Evolutionary conservation across 495 filamentous ascomycete species (phyloP).

Genomic region (Cercophora samala): DNA sequence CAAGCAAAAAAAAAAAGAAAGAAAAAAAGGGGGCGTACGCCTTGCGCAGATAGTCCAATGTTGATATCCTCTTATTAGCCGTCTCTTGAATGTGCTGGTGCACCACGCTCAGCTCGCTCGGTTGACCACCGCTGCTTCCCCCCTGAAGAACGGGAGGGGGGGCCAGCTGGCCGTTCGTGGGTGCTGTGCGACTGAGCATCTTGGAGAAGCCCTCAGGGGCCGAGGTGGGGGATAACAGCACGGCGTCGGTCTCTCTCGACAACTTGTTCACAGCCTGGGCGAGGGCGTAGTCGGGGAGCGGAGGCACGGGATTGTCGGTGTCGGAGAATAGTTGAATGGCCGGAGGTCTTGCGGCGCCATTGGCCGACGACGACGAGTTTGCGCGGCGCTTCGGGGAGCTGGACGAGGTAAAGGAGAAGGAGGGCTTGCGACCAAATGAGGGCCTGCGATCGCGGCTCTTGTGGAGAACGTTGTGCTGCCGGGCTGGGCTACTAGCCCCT

Average conservation of each 20-base stretch:
- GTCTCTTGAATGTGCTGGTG: slow-evolving; percentile 88
- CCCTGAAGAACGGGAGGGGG: slow-evolving; percentile 29
- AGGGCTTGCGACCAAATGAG: slow-evolving; percentile 45
- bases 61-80: slow-evolving; percentile 92
- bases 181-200: slow-evolving; percentile 42
- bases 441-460: slow-evolving; percentile 48
- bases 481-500: slow-evolving; percentile 20
- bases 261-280: slow-evolving; percentile 36
- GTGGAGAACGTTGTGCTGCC: slow-evolving; percentile 35
- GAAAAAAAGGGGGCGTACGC: slow-evolving; percentile 68
- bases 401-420: slow-evolving; percentile 41
- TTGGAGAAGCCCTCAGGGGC: slow-evolving; percentile 38
- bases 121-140: slow-evolving; percentile 28
- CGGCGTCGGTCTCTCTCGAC: slow-evolving; percentile 31
- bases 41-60: slow-evolving; percentile 87
- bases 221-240: slow-evolving; percentile 34
- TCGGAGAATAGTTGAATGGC: slow-evolving; percentile 26
- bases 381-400: slow-evolving; percentile 42
- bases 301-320: slow-evolving; percentile 33
- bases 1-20: too few relatives aligned
- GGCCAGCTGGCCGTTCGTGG: slow-evolving; percentile 31
- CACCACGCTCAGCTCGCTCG: slow-evolving; percentile 38
- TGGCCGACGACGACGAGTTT: slow-evolving; percentile 32
- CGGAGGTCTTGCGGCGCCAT: slow-evolving; percentile 18
- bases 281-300: slow-evolving; percentile 37